phyloP scores from a whole-genome alignment of 345 rosid species.

The Dovyalis caffra region DNA sequence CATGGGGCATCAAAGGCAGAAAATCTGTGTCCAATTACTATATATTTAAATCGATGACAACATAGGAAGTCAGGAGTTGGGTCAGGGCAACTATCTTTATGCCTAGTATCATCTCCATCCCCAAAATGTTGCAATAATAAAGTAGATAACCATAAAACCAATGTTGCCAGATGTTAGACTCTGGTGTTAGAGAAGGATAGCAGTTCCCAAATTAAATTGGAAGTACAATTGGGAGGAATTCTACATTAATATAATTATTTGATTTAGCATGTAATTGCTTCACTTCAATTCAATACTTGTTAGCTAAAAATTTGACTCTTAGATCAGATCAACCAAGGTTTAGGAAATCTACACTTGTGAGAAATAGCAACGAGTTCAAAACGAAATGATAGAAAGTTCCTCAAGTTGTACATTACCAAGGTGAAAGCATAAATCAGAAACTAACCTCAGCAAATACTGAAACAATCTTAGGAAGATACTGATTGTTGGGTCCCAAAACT shows the following conservation, averaged over 20 bases:
- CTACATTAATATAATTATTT: too few species aligned
- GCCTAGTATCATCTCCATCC: too few species aligned
- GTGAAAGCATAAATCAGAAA: background rate
- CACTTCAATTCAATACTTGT: background rate
- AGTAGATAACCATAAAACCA: background rate
- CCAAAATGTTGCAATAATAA: background rate
- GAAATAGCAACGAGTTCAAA: background rate
- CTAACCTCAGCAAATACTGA: slow-evolving; percentile 91
- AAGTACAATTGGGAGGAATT: background rate
- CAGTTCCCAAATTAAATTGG: background rate
- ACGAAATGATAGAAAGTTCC: background rate
- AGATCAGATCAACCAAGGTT: background rate
- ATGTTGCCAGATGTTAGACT: background rate
- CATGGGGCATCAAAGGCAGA: background rate
- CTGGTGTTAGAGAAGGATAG: background rate
- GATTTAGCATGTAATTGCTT: background rate
- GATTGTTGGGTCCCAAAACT: slow-evolving; percentile 85
- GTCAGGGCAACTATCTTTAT: background rate
- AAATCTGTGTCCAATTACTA: background rate
- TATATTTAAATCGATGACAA: background rate
- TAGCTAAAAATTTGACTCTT: background rate
- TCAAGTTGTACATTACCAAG: background rate
- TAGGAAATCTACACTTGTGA: background rate
- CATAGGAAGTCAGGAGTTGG: background rate
- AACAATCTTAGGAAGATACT: slow-evolving; percentile 81